These are phyloP conservation scores for Fonsecaea erecta DNA, from an alignment of 2,329 filamentous ascomycete genomes.

Conservation along the genomic window DNA sequence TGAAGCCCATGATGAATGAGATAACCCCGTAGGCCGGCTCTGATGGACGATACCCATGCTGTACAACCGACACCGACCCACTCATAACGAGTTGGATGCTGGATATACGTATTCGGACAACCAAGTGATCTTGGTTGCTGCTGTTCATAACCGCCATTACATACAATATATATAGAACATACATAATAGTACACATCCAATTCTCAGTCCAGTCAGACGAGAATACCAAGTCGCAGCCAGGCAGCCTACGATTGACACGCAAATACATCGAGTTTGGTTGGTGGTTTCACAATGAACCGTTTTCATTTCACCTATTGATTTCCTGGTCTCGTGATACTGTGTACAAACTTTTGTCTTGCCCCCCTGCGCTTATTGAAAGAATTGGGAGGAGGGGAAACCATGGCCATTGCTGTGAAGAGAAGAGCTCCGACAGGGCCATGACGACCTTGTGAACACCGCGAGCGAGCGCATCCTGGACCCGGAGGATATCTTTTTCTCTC, in stretches of 20 bases:
- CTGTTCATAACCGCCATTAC: neutral
- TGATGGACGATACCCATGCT: neutral
- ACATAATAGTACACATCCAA: neutral
- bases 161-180: too few relatives aligned
- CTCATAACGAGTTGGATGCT: neutral
- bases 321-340: slow-evolving; percentile 31
- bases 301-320: slow-evolving; percentile 8
- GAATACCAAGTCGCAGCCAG: too few relatives aligned
- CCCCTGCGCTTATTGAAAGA: slow-evolving; percentile 1
- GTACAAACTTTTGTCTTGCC: slow-evolving; percentile 35
- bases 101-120: neutral
- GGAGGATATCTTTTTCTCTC: neutral
- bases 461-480: neutral
- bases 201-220: neutral
- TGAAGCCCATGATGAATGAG: neutral
- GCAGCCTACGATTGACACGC: too few relatives aligned
- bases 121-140: neutral
- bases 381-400: too few relatives aligned
- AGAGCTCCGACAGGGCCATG: too few relatives aligned
- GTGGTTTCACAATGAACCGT: neutral
- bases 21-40: neutral
- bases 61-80: neutral
- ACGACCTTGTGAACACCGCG: too few relatives aligned
- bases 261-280: neutral
- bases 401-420: too few relatives aligned